These are phyloP conservation scores for Adansonia madagascariensis DNA, from an alignment of 441 rosid species.

Conservation along the genomic window DNA sequence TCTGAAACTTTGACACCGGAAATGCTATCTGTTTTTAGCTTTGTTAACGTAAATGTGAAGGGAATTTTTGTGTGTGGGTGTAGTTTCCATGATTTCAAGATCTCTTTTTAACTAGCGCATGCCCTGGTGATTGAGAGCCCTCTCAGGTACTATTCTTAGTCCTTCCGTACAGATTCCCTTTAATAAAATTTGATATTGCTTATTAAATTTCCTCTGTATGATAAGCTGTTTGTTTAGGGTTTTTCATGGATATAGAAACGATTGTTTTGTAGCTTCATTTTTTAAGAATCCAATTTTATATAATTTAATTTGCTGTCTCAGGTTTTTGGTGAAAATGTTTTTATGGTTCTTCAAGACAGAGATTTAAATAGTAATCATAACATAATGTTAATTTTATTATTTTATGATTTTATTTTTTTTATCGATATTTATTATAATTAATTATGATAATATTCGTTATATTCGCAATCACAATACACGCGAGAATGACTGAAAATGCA, in stretches of 20 bases:
- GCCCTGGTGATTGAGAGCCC: slow-evolving; percentile 46
- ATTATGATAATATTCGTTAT: too few relatives aligned
- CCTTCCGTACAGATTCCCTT: slow-evolving; percentile 9
- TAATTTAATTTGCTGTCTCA: neutral
- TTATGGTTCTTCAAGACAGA: neutral
- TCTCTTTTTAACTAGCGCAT: neutral
- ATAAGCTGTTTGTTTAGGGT: neutral
- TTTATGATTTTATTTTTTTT: neutral
- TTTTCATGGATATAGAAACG: too few relatives aligned
- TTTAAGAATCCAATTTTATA: neutral
- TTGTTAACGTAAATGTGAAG: too few relatives aligned
- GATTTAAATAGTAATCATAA: too few relatives aligned
- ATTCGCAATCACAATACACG: too few relatives aligned
- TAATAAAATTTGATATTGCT: neutral
- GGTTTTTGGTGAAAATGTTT: neutral
- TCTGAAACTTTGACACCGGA: slow-evolving; percentile 11
- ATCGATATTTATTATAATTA: too few relatives aligned
- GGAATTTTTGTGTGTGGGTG: neutral
- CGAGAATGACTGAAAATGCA: too few relatives aligned
- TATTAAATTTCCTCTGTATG: neutral
- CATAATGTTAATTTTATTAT: too few relatives aligned
- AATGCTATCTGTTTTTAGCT: neutral
- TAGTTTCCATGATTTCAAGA: slow-evolving; percentile 42
- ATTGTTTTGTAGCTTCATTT: neutral
- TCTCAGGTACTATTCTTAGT: slow-evolving; percentile 19